These are phyloP conservation scores for Aspergillus pseudoterreus DNA, from an alignment of 2,329 filamentous ascomycete species.

Conservation along the genomic window DNA sequence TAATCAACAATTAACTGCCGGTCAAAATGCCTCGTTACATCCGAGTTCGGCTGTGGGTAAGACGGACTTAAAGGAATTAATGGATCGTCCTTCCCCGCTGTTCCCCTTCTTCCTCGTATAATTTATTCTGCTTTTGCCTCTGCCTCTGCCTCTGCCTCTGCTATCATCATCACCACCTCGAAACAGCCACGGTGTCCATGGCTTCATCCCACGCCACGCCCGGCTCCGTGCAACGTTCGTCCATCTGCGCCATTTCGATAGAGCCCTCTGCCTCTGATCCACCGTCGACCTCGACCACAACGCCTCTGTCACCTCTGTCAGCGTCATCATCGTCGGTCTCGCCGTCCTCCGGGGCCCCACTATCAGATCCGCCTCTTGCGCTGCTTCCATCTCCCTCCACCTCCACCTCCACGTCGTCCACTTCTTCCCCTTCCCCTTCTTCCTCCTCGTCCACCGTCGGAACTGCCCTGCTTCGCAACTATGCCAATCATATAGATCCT, in stretches of 20 bases:
- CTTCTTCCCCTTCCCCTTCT: slow-evolving; percentile 9
- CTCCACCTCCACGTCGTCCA: not conserved
- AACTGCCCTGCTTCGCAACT: slow-evolving; percentile 37
- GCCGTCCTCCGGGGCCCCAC: slow-evolving; percentile 20
- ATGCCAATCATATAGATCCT: slow-evolving; percentile 42
- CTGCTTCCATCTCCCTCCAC: not conserved
- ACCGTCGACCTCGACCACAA: not conserved
- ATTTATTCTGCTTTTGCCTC: not conserved
- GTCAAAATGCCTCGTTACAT: not conserved
- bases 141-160: not conserved
- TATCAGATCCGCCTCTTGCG: slow-evolving; percentile 11
- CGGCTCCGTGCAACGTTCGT: slow-evolving; percentile 14
- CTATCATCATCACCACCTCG: not conserved
- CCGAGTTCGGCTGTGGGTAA: not conserved
- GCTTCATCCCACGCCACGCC: slow-evolving; percentile 15
- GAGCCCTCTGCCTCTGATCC: no score
- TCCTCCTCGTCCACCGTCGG: slow-evolving; percentile 13
- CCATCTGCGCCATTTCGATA: not conserved
- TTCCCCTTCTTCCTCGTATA: not conserved
- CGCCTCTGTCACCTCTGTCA: slow-evolving; percentile 13
- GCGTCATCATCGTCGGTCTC: slow-evolving; percentile 17
- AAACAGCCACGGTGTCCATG: slow-evolving; percentile 10
- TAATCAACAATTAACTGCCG: not conserved
- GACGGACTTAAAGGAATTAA: not conserved
- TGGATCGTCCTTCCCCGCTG: not conserved